Base-by-base conservation (phyloP, 2,329 filamentous ascomycete genomes). In the Graphium sp. region DNA sequence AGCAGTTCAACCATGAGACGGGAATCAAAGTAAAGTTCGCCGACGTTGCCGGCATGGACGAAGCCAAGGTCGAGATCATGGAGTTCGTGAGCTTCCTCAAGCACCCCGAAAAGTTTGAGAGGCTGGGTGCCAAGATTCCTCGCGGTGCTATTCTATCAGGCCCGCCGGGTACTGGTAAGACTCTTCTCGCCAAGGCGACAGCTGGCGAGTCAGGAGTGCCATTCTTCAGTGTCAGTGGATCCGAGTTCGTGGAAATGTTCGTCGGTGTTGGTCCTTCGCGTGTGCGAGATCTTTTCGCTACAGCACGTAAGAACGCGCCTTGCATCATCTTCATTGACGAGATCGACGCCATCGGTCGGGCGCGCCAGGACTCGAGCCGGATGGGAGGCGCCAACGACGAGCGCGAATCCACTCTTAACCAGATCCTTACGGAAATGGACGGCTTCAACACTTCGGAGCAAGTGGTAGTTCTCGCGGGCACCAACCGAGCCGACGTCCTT, bases 241-340 rank as follows among this genome's bases (percentile, higher is more conserved):
- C 89, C 27, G 89, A 98, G 50, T 98, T 98, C 47, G 87, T 98
- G 18, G 89, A 98, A 57, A 98, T 98, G 87, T 98, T 98, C 48
- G 89, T 98, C 29, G 89, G 89, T 70, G 89, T 98, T 34, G 89
- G 89, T 53, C 82, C 89, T 13, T 95, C 87, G 18, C 73, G 89
- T 53, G 89, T 98, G 28, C 74, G 89, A 42, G 89, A 98, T 52
- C 60, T 98, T 29, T 98, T 98, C 45, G 75, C 83, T 32, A 93
- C 82, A 41, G 89, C 89, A 12, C 74, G 89, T 33, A 95, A 95
- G 62, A 92, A 82, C 53, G 81, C 89, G 1, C 89, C 89, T 4
- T 98, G 89, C 56, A 98, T 98, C 53, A 91, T 98, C 53, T 98
- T 98, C 61, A 95, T 98, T 40, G 89, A 98, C 48, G 89, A 98